These are phyloP conservation scores for Verticillium albo-atrum DNA, from an alignment of 2,329 filamentous ascomycete species.

Conservation along the genomic window DNA sequence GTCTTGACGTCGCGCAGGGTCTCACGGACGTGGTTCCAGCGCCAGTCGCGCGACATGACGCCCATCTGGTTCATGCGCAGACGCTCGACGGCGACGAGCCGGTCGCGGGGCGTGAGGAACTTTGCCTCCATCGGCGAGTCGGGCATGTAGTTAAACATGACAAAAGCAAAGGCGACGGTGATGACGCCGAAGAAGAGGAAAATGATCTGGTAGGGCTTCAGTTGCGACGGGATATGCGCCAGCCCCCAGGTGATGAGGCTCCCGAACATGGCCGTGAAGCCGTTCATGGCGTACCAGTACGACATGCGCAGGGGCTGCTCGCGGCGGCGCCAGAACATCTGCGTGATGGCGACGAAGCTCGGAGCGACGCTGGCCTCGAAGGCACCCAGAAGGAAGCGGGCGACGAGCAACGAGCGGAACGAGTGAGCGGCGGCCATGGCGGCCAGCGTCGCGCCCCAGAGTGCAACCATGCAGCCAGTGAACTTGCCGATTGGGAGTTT, in stretches of 20 bases:
- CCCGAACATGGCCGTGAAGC: constrained; percentile 29
- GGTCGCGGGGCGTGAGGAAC: constrained; percentile 52
- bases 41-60: constrained; percentile 31
- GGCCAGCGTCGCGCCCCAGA: constrained; percentile 47
- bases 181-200: constrained; percentile 50
- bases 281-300: constrained; percentile 26
- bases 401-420: constrained; percentile 38
- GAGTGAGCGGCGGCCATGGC: constrained; percentile 47
- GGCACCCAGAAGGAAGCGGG: constrained; percentile 39
- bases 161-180: constrained; percentile 41
- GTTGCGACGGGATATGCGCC: constrained; percentile 36
- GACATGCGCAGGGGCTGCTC: constrained; percentile 26
- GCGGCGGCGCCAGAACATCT: constrained; percentile 29
- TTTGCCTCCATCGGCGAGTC: constrained; percentile 58
- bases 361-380: constrained; percentile 48
- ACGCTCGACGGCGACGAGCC: constrained; percentile 53
- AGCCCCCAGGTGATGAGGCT: constrained; percentile 55
- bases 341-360: constrained; percentile 41
- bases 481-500: constrained; percentile 52
- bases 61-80: constrained; percentile 46
- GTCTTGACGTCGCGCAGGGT: constrained; percentile 34
- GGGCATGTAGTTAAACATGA: constrained; percentile 55
- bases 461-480: constrained; percentile 43
- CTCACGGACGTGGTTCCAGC: constrained; percentile 36
- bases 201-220: constrained; percentile 47